Conservation (phyloP, 1,284 basidiomycete species). For the Dichomitus squalens region DNA sequence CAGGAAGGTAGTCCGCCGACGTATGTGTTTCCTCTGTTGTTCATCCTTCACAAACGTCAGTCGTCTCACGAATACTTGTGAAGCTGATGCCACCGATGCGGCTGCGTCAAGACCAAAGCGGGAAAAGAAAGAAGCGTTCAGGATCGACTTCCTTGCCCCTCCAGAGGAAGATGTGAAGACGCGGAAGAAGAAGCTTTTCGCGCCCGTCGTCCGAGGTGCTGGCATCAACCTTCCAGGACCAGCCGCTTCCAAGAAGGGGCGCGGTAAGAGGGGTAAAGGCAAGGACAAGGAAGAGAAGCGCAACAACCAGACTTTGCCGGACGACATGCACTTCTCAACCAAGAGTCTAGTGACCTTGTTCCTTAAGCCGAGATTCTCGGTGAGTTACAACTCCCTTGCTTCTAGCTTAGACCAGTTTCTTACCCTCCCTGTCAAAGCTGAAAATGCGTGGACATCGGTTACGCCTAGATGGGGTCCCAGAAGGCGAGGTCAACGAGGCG, state of each 20-base stretch:
- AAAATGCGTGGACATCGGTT: constrained; percentile 77
- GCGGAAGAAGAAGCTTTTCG: constrained; percentile 82
- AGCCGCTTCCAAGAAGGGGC: constrained; percentile 38
- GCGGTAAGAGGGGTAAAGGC: constrained; percentile 48
- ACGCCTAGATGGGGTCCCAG: constrained; percentile 56
- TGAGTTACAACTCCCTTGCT: constrained; percentile 40
- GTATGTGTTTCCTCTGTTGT: constrained; percentile 46
- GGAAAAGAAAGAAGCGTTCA: constrained; percentile 86
- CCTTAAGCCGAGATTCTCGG: constrained; percentile 93
- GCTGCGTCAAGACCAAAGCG: constrained; percentile 56
- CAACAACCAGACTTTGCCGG: constrained; percentile 84
- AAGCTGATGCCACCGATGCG: constrained; percentile 54
- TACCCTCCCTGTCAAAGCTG: constrained; percentile 47
- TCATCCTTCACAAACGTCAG: background rate
- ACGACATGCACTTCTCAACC: constrained; percentile 97
- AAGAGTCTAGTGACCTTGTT: constrained; percentile 90
- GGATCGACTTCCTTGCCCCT: constrained; percentile 83
- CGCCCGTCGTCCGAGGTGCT: constrained; percentile 63
- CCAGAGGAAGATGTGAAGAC: constrained; percentile 68
- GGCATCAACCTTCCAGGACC: constrained; percentile 71
- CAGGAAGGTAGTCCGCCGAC: constrained; percentile 71
- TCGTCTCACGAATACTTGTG: background rate
- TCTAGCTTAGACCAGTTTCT: background rate
- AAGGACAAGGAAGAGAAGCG: constrained; percentile 57
- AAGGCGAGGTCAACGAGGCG: constrained; percentile 89